A percentile compares a stretch with the other conserved stretches of the same genome.
These are phyloP conservation scores for Garcia nutans DNA, from an alignment of 345 rosid genomes.

Conservation along the genomic window DNA sequence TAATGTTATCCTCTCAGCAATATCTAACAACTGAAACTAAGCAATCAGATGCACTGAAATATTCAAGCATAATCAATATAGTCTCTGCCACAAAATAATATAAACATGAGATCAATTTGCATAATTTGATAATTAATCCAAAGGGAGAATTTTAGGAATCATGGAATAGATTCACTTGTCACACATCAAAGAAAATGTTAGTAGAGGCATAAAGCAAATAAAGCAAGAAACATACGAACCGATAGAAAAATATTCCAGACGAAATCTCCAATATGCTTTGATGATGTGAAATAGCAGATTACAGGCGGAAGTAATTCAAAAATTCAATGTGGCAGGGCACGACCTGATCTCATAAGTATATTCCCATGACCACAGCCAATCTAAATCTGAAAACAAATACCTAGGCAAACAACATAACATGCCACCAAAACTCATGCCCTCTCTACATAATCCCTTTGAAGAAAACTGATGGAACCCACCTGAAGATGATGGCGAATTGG, in stretches of 20 bases:
- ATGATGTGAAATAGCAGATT: constrained; percentile 60
- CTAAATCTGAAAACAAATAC: constrained; percentile 62
- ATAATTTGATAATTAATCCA: constrained; percentile 24
- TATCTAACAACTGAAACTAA: constrained; percentile 17
- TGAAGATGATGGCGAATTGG: constrained; percentile 98
- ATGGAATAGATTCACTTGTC: constrained; percentile 57
- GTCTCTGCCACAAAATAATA: constrained; percentile 13
- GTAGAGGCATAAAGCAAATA: constrained; percentile 49
- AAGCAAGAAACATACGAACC: constrained; percentile 99
- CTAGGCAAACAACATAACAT: constrained; percentile 59
- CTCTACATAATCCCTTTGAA: constrained; percentile 83
- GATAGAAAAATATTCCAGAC: constrained; percentile 53
- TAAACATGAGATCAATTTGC: constrained; percentile 8
- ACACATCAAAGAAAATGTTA: constrained; percentile 60
- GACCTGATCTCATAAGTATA: constrained; percentile 62
- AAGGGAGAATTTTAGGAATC: constrained; percentile 33
- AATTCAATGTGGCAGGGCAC: constrained; percentile 59
- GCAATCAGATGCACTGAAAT: constrained; percentile 23
- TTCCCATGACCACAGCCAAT: constrained; percentile 73
- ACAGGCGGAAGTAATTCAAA: constrained; percentile 65
- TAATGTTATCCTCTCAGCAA: constrained; percentile 12
- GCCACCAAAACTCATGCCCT: constrained; percentile 73
- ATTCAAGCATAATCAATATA: constrained; percentile 19
- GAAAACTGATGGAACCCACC: constrained; percentile 99
- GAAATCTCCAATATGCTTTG: constrained; percentile 65